A percentile compares a stretch with the other conserved stretches of the same genome.
Conservation (phyloP, 2,329 filamentous ascomycete genomes). For the Ascochyta fabae region DNA sequence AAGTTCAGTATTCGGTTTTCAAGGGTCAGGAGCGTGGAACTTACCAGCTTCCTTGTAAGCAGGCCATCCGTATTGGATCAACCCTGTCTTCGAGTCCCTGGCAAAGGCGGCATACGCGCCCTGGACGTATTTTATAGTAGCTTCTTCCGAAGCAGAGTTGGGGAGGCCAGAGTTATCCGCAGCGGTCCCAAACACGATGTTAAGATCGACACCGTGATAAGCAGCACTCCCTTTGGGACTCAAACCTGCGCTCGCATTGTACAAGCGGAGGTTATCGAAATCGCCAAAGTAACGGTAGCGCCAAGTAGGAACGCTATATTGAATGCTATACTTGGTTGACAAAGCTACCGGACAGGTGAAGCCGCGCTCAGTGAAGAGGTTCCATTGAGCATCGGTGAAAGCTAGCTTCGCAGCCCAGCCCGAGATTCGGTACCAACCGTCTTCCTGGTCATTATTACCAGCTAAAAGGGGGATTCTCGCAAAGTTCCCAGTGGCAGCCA, state of each 20-base stretch:
- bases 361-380: constrained; percentile 29
- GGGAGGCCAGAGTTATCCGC: constrained; percentile 31
- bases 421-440: constrained; percentile 38
- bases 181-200: constrained; percentile 45
- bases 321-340: constrained; percentile 28
- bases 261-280: constrained; percentile 44
- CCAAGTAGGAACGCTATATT: constrained; percentile 43
- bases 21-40: not conserved
- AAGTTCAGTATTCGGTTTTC: no score
- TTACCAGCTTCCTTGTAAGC: constrained; percentile 24
- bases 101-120: constrained; percentile 47
- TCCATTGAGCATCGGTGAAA: constrained; percentile 33
- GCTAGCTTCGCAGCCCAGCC: constrained; percentile 30
- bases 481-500: constrained; percentile 31
- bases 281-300: constrained; percentile 48
- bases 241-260: constrained; percentile 35
- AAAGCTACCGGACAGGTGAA: constrained; percentile 35
- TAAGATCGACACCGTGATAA: constrained; percentile 48
- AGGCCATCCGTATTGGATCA: constrained; percentile 46
- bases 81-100: constrained; percentile 35
- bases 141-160: constrained; percentile 33
- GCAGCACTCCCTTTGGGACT: constrained; percentile 40
- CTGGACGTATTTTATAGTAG: constrained; percentile 42
- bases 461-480: constrained; percentile 32
- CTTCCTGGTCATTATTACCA: constrained; percentile 35